These are phyloP conservation scores for Fusarium circinatum DNA, from an alignment of 2,329 filamentous ascomycete genomes.

Conservation along the genomic window DNA sequence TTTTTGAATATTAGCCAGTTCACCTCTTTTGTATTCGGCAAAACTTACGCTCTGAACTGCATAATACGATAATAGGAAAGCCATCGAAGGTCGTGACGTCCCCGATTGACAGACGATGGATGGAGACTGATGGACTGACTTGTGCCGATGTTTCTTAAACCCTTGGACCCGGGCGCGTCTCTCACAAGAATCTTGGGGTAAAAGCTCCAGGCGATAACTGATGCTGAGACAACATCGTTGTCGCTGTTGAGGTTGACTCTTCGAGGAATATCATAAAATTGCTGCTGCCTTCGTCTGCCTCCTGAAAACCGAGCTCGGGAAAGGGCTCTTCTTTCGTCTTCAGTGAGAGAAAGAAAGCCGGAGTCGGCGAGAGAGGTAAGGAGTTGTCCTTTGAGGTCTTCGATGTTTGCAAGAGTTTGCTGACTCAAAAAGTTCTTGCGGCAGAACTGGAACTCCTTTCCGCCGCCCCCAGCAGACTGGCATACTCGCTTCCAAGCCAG, in stretches of 20 bases:
- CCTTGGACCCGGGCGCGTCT: conserved; percentile 76
- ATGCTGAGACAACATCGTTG: conserved; percentile 81
- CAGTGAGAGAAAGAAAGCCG: conserved; percentile 79
- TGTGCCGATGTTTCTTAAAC: conserved; percentile 90
- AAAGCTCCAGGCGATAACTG: conserved; percentile 92
- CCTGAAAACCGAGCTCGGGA: conserved; percentile 71
- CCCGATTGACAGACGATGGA: conserved; percentile 89
- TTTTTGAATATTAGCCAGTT: conserved; percentile 42
- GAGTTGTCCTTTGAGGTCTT: conserved; percentile 94
- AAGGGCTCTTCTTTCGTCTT: conserved; percentile 76
- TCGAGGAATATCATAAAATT: conserved; percentile 85
- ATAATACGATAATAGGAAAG: conserved; percentile 97
- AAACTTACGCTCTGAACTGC: conserved; percentile 81
- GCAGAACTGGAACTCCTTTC: conserved; percentile 89
- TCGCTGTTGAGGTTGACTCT: conserved; percentile 79
- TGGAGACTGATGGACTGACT: conserved; percentile 91
- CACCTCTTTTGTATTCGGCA: neutral
- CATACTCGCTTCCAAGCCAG: conserved; percentile 87
- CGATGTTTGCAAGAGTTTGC: conserved; percentile 91
- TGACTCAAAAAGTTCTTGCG: conserved; percentile 91
- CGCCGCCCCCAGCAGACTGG: conserved; percentile 66
- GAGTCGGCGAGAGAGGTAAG: conserved; percentile 86
- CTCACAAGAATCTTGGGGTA: conserved; percentile 91
- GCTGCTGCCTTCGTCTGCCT: conserved; percentile 67
- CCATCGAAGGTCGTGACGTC: conserved; percentile 75